Conservation (phyloP, 306 rosid species). For the Cicer chorassanicum region DNA sequence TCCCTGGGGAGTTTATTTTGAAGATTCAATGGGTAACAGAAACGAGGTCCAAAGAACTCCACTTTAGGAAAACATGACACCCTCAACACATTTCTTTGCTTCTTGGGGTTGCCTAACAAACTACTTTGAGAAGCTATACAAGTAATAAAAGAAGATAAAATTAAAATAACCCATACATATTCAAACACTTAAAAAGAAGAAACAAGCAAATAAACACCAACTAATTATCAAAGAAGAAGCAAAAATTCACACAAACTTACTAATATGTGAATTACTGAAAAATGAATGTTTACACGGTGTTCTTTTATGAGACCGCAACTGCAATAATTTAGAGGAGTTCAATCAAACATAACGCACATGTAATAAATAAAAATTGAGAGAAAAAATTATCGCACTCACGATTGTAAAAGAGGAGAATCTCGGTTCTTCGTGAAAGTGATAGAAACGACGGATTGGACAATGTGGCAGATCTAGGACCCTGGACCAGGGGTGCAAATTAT, state of each 20-base stretch:
- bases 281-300: constrained; percentile 25
- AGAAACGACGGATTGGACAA: constrained; percentile 6
- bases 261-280: constrained; percentile 30
- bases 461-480: no score
- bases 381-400: constrained; percentile 7
- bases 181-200: not conserved
- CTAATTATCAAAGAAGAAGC: not conserved
- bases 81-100: constrained; percentile 42
- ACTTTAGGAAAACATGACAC: constrained; percentile 36
- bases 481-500: no score
- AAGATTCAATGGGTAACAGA: constrained; percentile 38
- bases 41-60: constrained; percentile 41
- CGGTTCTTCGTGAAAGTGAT: constrained; percentile 12
- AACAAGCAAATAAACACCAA: not conserved
- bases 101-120: constrained; percentile 47
- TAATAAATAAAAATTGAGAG: not conserved
- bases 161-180: not conserved
- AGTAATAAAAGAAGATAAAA: constrained; percentile 35
- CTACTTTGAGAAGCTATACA: constrained; percentile 55
- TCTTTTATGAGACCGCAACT: constrained; percentile 48
- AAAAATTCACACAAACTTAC: constrained; percentile 51
- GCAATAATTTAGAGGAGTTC: constrained; percentile 44
- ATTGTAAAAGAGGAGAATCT: constrained; percentile 36
- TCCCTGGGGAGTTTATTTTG: constrained; percentile 47
- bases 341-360: not conserved